Evolutionary conservation across 345 rosid genomes (phyloP).

Genomic region (Boechera retrofracta): DNA sequence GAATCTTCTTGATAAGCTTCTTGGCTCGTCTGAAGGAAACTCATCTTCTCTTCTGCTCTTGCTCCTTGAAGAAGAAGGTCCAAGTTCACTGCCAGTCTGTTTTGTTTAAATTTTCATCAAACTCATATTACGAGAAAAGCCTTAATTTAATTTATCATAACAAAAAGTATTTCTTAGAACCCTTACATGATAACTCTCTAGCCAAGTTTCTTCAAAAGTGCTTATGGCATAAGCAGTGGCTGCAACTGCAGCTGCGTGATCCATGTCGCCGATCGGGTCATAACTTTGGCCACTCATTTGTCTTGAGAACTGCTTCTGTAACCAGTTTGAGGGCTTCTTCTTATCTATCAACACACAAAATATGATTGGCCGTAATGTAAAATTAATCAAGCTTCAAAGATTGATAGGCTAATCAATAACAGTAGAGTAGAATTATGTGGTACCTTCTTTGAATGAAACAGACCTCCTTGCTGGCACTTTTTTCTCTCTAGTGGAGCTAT

Average conservation of each 20-base stretch:
- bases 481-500: constrained; percentile 31
- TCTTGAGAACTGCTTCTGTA: constrained; percentile 42
- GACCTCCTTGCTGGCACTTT: constrained; percentile 41
- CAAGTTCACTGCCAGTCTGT: constrained; percentile 38
- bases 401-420: constrained; percentile 5
- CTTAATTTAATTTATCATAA: background rate
- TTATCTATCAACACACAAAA: constrained; percentile 37
- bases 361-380: background rate
- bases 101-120: constrained; percentile 3
- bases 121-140: background rate
- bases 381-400: constrained; percentile 15
- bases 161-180: background rate
- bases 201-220: constrained; percentile 35
- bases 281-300: constrained; percentile 40
- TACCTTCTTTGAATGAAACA: constrained; percentile 49
- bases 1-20: constrained; percentile 43
- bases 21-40: constrained; percentile 30
- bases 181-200: constrained; percentile 34
- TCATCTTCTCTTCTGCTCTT: constrained; percentile 30
- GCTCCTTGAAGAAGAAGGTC: constrained; percentile 38
- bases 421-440: background rate
- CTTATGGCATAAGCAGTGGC: constrained; percentile 48
- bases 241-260: constrained; percentile 45
- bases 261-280: constrained; percentile 43
- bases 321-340: constrained; percentile 40